phyloP scores from a whole-genome alignment of 2,329 filamentous ascomycete species.

The Penicillium sp. region DNA sequence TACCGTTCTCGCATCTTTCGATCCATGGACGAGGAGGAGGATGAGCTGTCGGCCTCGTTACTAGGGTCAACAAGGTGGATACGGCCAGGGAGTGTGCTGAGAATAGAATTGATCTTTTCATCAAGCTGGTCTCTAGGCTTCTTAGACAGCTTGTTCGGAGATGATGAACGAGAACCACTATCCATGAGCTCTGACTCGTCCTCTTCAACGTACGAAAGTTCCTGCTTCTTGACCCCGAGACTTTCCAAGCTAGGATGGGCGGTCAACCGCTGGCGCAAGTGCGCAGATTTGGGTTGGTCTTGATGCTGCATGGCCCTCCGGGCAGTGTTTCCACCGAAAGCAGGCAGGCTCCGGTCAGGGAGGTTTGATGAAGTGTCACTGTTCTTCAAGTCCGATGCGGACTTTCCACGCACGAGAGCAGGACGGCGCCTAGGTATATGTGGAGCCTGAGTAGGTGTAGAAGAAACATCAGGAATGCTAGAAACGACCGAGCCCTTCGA shows the following conservation, averaged over 20 bases:
- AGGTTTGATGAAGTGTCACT: conserved; percentile 17
- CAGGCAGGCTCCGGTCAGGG: conserved; percentile 18
- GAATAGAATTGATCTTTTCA: conserved; percentile 75
- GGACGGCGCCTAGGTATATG: conserved; percentile 11
- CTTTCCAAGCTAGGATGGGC: conserved; percentile 35
- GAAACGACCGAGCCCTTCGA: conserved; percentile 19
- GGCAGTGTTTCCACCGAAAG: conserved; percentile 17
- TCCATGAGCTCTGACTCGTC: conserved; percentile 18
- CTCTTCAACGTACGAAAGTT: conserved; percentile 22
- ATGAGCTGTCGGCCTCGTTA: conserved; percentile 33
- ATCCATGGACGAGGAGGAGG: conserved; percentile 35
- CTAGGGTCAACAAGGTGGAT: conserved; percentile 68
- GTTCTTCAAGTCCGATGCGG: conserved; percentile 16
- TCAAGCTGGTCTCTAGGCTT: conserved; percentile 69
- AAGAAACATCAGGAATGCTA: background rate
- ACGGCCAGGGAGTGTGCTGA: conserved; percentile 74
- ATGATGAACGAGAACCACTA: conserved; percentile 36
- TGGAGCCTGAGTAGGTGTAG: conserved; percentile 7
- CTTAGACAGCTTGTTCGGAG: conserved; percentile 41
- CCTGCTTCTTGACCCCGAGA: conserved; percentile 30
- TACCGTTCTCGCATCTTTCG: conserved; percentile 44
- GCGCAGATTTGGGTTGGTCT: conserved; percentile 23
- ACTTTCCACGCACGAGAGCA: conserved; percentile 18
- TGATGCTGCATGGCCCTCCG: conserved; percentile 21
- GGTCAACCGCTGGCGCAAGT: conserved; percentile 30